Base-by-base conservation (phyloP, 805 yeast genomes). In the Brettanomyces custersianus region DNA sequence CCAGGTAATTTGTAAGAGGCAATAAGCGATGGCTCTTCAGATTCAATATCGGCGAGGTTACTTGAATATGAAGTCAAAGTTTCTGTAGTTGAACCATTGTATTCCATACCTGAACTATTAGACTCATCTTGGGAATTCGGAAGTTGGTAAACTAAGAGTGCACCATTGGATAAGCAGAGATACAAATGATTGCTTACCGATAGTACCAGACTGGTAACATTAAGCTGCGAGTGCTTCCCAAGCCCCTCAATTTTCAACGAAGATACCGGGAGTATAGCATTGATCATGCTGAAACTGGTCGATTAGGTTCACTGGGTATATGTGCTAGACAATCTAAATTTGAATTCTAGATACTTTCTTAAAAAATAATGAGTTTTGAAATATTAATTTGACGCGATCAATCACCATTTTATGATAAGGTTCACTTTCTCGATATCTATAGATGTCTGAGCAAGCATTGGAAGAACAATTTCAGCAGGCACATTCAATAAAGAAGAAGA, bases 381-480 rank as follows among this genome's bases (percentile, higher is more conserved):
- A n/a, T n/a, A n/a, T n/a, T n/a, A n/a, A n/a, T n/a, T n/a, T n/a
- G n/a, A n/a, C n/a, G n/a, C n/a, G n/a, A n/a, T n/a, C n/a, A n/a
- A n/a, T n/a, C n/a, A n/a, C n/a, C n/a, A n/a, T n/a, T n/a, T n/a
- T n/a, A n/a, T n/a, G n/a, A n/a, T n/a, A n/a, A n/a, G n/a, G n/a
- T n/a, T n/a, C n/a, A n/a, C n/a, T n/a, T n/a, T n/a, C n/a, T n/a
- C n/a, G n/a, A n/a, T n/a, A n/a, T n/a, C n/a, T n/a, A n/a, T n/a
- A n/a, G n/a, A 47, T 48, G 46, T 38, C 38, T 28, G 55, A 53
- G 28, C 47, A 52, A 4, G 39, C 45, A 2, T 30, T 51, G 9
- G 45, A 43, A 22, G 51, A 49, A 29, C 57, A 52, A 31, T 21
- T 46, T 6, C 40, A 40, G 20, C 54, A 51, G 28, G 34, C 51